Base-by-base conservation (phyloP, 2,329 filamentous ascomycete species). In the Aspergillus calidoustus region DNA sequence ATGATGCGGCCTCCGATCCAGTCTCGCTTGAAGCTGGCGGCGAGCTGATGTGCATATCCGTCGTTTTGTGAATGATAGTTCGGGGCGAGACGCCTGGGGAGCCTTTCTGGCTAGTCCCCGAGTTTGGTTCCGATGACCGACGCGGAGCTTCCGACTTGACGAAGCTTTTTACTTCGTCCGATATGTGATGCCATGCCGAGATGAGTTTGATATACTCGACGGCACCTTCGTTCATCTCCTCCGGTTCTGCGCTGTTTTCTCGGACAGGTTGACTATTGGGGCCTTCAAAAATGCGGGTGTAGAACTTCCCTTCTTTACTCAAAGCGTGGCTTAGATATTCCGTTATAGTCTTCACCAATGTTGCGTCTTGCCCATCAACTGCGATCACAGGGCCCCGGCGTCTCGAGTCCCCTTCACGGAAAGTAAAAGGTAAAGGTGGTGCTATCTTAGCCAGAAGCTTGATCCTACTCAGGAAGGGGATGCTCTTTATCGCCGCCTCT, bases 341-440 rank as follows among this genome's bases (percentile, higher is more conserved):
- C 58, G 90, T 84, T 22, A 97, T 86, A 19, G 86, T 84, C 3
- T 83, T 79, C 3, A 91, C 88, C 4, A 91, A 86, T 9, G 85
- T 82, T 1, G 80, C 75, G 60, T 89, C 85, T 19, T 89, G 83
- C 0, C 93, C 93, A 76, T 98, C 94, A 30, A 98, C 81, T 0
- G 91, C 90, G 64, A 98, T 89, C 43, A 97, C 85, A 0, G 91
- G 86, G 0, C 94, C 93, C n/a, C 93, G 86, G 7, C 81, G 80
- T 67, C 69, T 81, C 6, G 67, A 62, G 19, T 53, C 60, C 9
- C 66, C 63, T 46, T 73, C 68, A 4, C 68, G 69, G 61, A 74
- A 74, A 28, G 70, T 68, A 1, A 70, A 68, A 6, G 79, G 77
- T 15, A 91, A 80, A 0, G 91, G 88, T 25, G 89, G 91, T 50